Percentiles rank a stretch among this genome's conserved stretches.
Conservation (phyloP, 2,329 filamentous ascomycete genomes). For the Colletotrichum higginsianum region DNA sequence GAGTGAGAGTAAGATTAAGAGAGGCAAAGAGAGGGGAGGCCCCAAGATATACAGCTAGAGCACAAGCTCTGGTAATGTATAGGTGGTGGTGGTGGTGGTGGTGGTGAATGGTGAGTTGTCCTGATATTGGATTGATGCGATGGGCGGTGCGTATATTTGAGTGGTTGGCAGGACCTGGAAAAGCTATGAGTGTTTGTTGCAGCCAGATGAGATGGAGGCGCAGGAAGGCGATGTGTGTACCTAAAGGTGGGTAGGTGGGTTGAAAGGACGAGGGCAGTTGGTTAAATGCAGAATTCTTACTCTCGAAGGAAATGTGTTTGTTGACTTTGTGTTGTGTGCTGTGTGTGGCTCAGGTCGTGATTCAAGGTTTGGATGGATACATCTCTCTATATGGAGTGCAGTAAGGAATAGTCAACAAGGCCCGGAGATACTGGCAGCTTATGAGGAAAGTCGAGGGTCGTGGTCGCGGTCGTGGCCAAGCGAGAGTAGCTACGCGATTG, state of each 20-base stretch:
- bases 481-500: slow-evolving; percentile 41
- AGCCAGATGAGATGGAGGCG: slow-evolving; percentile 1
- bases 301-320: slow-evolving; percentile 4
- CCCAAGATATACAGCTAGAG: background rate
- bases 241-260: no score
- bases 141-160: background rate
- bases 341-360: background rate
- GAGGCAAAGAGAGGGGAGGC: background rate
- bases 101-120: slow-evolving; percentile 8
- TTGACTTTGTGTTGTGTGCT: background rate
- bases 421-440: slow-evolving; percentile 30
- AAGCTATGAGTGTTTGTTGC: background rate
- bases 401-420: background rate
- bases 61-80: background rate
- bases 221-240: background rate
- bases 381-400: background rate
- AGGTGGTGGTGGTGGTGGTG: background rate
- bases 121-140: slow-evolving; percentile 11
- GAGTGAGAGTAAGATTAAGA: no score
- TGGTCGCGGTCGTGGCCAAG: slow-evolving; percentile 13
- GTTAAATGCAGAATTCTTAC: background rate
- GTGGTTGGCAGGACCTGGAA: background rate
- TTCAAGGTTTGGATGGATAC: background rate
- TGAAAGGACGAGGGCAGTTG: background rate
- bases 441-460: slow-evolving; percentile 20